phyloP scores from a whole-genome alignment of 164 flowering plant genomes.

The Brasenia schreberi region DNA sequence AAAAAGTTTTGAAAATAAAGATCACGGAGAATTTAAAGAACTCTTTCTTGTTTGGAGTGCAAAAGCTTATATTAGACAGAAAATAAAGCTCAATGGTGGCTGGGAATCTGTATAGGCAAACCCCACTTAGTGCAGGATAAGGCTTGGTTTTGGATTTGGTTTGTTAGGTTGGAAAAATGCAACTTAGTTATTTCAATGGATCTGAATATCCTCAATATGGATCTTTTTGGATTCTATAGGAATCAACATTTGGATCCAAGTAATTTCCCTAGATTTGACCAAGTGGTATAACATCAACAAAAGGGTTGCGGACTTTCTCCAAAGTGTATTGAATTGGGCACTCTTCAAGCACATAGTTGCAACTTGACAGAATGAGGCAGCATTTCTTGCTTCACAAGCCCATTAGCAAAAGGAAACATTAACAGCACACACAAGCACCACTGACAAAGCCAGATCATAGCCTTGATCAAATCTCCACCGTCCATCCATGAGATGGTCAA shows the following conservation, averaged over 20 bases:
- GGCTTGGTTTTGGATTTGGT: too few relatives aligned
- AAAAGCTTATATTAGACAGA: too few relatives aligned
- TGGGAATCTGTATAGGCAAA: too few relatives aligned
- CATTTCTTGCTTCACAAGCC: not conserved
- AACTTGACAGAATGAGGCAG: not conserved
- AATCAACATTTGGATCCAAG: too few relatives aligned
- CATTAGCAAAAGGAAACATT: not conserved
- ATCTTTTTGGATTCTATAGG: too few relatives aligned
- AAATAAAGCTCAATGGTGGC: too few relatives aligned
- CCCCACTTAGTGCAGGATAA: too few relatives aligned
- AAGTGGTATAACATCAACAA: not conserved
- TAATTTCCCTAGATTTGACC: not conserved
- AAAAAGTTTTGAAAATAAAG: too few relatives aligned
- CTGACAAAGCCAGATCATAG: not conserved
- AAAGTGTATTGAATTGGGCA: not conserved
- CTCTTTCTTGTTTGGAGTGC: too few relatives aligned
- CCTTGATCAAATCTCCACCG: not conserved
- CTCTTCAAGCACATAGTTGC: not conserved
- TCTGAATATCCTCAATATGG: not conserved
- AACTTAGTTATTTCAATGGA: too few relatives aligned
- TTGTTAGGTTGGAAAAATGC: too few relatives aligned
- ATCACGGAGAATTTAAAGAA: too few relatives aligned
- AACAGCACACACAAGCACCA: not conserved
- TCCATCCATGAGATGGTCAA: not conserved
- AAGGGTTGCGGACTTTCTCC: not conserved